Conservation (phyloP, 2,329 filamentous ascomycete genomes). For the Ciborinia camelliae region DNA sequence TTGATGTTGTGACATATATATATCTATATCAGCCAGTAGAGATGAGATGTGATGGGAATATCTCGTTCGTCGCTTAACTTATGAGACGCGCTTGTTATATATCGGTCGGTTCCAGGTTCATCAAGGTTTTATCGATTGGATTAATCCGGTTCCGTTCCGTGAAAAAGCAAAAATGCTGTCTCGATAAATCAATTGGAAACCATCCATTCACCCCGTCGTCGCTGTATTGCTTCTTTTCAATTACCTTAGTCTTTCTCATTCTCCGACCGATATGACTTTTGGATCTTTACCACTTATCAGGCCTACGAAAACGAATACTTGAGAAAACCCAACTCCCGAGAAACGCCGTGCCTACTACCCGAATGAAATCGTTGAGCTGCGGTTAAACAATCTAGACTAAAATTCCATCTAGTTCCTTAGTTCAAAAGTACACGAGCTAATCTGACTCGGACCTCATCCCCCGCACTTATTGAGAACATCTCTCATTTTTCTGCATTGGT, state of each 20-base stretch:
- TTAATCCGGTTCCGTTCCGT: conserved; percentile 17
- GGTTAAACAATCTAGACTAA: conserved; percentile 4
- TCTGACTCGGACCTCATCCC: background rate
- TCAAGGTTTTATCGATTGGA: no score
- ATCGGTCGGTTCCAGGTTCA: no score
- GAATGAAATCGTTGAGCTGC: conserved; percentile 7
- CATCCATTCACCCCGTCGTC: background rate
- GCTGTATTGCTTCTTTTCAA: background rate
- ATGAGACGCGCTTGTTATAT: no score
- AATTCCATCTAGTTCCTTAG: background rate
- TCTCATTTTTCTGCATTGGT: background rate
- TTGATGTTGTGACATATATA: no score
- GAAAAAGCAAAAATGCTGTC: conserved; percentile 13
- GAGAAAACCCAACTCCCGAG: background rate
- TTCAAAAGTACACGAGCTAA: background rate
- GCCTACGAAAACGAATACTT: conserved; percentile 6
- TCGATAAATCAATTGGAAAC: conserved; percentile 10
- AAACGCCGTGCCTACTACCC: background rate
- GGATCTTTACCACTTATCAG: conserved; percentile 2
- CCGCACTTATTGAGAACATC: background rate
- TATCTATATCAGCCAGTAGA: no score
- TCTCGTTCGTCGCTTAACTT: no score
- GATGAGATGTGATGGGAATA: no score
- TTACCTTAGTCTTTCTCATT: background rate
- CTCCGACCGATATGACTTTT: conserved; percentile 17